Evolutionary conservation across 2,329 filamentous ascomycete species (phyloP).

Genomic region (Aphanoascus verrucosus): DNA sequence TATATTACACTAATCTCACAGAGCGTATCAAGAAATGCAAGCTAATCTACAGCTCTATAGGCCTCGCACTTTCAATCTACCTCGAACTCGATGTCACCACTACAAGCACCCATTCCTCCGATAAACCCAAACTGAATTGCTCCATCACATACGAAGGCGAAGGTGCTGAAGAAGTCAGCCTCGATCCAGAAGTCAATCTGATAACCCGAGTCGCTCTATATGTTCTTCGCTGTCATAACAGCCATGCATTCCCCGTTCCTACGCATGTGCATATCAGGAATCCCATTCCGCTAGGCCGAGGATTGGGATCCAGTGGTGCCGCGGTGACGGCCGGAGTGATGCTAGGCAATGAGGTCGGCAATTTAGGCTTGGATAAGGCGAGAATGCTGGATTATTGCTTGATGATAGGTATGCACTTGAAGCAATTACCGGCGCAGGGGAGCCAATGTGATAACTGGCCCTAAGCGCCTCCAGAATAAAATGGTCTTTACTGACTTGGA

Average conservation of each 20-base stretch:
- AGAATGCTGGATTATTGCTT: slow-evolving; percentile 89
- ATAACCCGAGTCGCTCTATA: slow-evolving; percentile 91
- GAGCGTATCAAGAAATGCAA: not conserved
- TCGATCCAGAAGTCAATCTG: slow-evolving; percentile 78
- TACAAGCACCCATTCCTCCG: slow-evolving; percentile 40
- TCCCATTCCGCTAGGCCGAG: slow-evolving; percentile 83
- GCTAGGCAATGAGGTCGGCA: slow-evolving; percentile 78
- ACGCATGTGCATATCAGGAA: slow-evolving; percentile 94
- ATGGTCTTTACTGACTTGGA: slow-evolving; percentile 12
- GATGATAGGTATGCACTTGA: slow-evolving; percentile 62
- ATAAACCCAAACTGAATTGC: slow-evolving; percentile 64
- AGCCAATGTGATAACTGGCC: not conserved
- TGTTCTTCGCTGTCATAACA: slow-evolving; percentile 81
- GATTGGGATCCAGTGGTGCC: slow-evolving; percentile 87
- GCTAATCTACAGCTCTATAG: slow-evolving; percentile 25
- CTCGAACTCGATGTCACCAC: slow-evolving; percentile 79
- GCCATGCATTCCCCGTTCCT: slow-evolving; percentile 69
- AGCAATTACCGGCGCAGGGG: not conserved
- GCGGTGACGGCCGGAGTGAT: slow-evolving; percentile 94
- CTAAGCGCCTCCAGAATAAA: not conserved
- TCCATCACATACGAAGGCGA: slow-evolving; percentile 80
- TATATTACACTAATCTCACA: not conserved
- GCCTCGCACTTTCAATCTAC: slow-evolving; percentile 85
- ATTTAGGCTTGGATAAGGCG: slow-evolving; percentile 64
- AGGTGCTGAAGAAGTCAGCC: slow-evolving; percentile 60